Conservation (phyloP, 2,329 filamentous ascomycete genomes). For the Emericellopsis cladophorae region DNA sequence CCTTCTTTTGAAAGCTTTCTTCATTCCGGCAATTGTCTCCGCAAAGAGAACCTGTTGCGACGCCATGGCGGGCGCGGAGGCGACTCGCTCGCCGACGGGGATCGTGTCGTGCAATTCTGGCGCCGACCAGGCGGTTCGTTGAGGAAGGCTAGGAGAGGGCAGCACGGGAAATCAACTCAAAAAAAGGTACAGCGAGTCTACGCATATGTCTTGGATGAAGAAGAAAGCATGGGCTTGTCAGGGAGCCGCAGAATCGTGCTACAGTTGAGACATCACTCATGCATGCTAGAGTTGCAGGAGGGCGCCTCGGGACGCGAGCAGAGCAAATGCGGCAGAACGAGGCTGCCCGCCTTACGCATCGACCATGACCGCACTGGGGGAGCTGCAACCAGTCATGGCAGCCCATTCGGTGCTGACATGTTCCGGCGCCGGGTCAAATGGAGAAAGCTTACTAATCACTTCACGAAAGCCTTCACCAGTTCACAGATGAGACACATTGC, state of each 20-base stretch:
- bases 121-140: too few species aligned
- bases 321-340: constrained; percentile 10
- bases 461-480: too few species aligned
- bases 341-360: constrained; percentile 15
- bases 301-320: not conserved
- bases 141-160: too few species aligned
- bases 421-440: constrained; percentile 3
- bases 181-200: too few species aligned
- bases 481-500: too few species aligned
- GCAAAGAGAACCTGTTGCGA: constrained; percentile 49
- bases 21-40: constrained; percentile 56
- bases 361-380: constrained; percentile 15
- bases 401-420: constrained; percentile 8
- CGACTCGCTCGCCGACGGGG: too few species aligned
- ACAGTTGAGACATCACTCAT: not conserved
- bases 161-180: too few species aligned
- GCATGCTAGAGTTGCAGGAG: not conserved
- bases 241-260: too few species aligned
- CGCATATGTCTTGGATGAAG: too few species aligned
- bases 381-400: constrained; percentile 7
- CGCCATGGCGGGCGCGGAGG: constrained; percentile 18
- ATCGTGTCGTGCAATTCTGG: too few species aligned
- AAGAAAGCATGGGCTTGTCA: too few species aligned
- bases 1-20: constrained; percentile 52
- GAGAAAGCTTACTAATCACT: too few species aligned